Evolutionary conservation across 805 yeast genomes (phyloP).

Genomic region (Monosporozyma unispora): DNA sequence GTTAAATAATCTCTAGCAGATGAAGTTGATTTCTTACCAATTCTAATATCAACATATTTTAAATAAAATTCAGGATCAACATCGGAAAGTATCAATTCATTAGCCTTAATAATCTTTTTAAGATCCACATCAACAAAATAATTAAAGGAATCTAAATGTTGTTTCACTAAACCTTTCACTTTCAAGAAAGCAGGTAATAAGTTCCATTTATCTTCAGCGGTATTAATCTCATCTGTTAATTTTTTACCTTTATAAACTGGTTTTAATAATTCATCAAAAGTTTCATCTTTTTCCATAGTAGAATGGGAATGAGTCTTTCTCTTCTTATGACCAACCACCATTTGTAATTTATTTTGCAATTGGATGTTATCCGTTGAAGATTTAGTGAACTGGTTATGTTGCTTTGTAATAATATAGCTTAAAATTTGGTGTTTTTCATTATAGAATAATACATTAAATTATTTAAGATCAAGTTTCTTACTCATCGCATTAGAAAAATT

Average conservation of each 20-base stretch:
- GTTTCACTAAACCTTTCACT: slow-evolving; percentile 93
- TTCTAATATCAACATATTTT: slow-evolving; percentile 86
- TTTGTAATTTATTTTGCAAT: background rate
- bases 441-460: background rate
- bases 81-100: slow-evolving; percentile 79
- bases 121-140: slow-evolving; percentile 90
- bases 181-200: slow-evolving; percentile 89
- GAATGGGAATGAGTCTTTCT: slow-evolving; percentile 10
- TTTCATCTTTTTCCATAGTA: slow-evolving; percentile 36
- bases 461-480: background rate
- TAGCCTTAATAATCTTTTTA: slow-evolving; percentile 86
- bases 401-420: too few relatives aligned
- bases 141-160: slow-evolving; percentile 96
- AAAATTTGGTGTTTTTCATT: background rate
- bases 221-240: slow-evolving; percentile 76
- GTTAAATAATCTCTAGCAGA: slow-evolving; percentile 47
- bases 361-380: background rate
- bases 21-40: slow-evolving; percentile 68
- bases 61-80: slow-evolving; percentile 96
- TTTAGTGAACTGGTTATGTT: background rate
- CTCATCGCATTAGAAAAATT: slow-evolving; percentile 1
- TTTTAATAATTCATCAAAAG: slow-evolving; percentile 67
- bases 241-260: slow-evolving; percentile 81
- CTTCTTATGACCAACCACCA: slow-evolving; percentile 7
- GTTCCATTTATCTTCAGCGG: slow-evolving; percentile 96